Conservation (phyloP, 75 land plant genomes). For the Ceratopteris richardii region DNA sequence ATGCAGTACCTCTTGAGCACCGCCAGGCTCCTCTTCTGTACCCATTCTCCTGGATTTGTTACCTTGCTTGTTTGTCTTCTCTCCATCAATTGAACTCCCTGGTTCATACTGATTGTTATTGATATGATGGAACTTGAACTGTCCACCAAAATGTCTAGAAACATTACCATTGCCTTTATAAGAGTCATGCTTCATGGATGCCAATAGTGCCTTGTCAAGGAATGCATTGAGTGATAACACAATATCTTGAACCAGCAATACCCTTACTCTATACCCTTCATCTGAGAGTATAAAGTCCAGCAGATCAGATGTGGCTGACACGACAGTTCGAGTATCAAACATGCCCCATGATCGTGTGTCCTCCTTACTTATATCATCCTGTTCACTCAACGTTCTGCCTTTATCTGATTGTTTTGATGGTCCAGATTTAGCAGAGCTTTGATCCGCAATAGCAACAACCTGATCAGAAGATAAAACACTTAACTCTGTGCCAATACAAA, state of each 20-base stretch:
- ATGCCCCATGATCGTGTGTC: slow-evolving; percentile 41
- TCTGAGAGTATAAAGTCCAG: slow-evolving; percentile 59
- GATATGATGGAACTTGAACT: too few species aligned
- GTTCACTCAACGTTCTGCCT: not conserved
- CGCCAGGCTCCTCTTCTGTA: too few species aligned
- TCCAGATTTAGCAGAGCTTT: not conserved
- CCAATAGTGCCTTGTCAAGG: slow-evolving; percentile 20
- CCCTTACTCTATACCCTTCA: slow-evolving; percentile 57
- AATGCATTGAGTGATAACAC: slow-evolving; percentile 45
- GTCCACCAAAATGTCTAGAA: too few species aligned
- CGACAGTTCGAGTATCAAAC: slow-evolving; percentile 70
- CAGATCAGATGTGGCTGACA: slow-evolving; percentile 71
- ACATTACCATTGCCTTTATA: too few species aligned
- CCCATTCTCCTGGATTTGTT: not conserved
- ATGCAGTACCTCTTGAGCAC: too few species aligned
- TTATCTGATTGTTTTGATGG: not conserved
- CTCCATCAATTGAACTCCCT: not conserved
- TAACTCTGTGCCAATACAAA: not conserved
- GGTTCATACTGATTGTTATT: too few species aligned
- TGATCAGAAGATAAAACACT: not conserved
- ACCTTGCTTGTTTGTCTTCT: slow-evolving; percentile 11
- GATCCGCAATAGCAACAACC: slow-evolving; percentile 1
- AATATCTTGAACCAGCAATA: slow-evolving; percentile 61
- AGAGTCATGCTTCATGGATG: not conserved
- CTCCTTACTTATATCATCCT: slow-evolving; percentile 9